Base-by-base conservation (phyloP, 805 yeast genomes). In the Kluyveromyces wickerhamii region DNA sequence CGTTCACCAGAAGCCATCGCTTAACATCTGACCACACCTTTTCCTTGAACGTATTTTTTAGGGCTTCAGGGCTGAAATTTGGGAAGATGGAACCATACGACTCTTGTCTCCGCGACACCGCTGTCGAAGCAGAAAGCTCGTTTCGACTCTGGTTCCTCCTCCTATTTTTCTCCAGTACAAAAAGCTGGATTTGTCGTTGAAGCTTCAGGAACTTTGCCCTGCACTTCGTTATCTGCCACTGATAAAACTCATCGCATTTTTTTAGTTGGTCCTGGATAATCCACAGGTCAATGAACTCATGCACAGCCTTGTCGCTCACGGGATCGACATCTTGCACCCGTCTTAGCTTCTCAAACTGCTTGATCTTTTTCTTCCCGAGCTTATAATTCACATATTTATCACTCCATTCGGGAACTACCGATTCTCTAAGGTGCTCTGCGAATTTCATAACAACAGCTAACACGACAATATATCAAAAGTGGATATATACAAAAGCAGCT, bases 381-480 rank as follows among this genome's bases (percentile, higher is more conserved):
- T 77, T 76, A 52, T 80, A 80, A 49, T 84, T 81, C 21, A 88
- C 66, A 51, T 88, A 88, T 49, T 78, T 77, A 35, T 75, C 79
- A 49, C 74, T 77, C 96, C 96, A 88, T 49, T 82, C 94, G 4
- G 96, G 95, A 37, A 82, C 81, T 10, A 69, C 65, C n/a, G 77
- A 75, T 21, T 75, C 79, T 27, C 63, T 66, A 27, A 77, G 59
- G 33, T 77, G 71, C 40, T 74, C 81, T n/a, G 73, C 80, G 51
- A 77, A 77, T 57, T 77, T 77, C 84, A 77, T 77, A 16, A n/a
- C n/a, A n/a, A n/a, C n/a, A n/a, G n/a, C n/a, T n/a, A n/a, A n/a
- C n/a, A n/a, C n/a, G n/a, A n/a, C n/a, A n/a, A n/a, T n/a, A n/a
- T n/a, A n/a, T n/a, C n/a, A n/a, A n/a, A n/a, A n/a, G n/a, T n/a